Percentiles rank a stretch among this genome's conserved stretches.
Conservation (phyloP, 2,329 filamentous ascomycete species). For the Fusarium pseudocircinatum region DNA sequence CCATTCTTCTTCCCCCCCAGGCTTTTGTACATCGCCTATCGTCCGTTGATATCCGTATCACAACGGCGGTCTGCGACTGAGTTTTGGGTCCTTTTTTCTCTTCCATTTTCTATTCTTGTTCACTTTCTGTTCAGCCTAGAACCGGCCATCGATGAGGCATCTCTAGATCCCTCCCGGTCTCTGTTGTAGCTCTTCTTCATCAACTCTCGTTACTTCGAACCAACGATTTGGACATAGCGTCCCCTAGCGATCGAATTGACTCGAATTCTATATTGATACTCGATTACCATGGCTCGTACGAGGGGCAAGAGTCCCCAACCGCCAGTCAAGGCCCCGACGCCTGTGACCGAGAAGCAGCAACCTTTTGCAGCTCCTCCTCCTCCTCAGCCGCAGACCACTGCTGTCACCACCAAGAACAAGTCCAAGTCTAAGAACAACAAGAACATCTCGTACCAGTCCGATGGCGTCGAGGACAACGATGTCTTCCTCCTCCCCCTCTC, state of each 20-base stretch:
- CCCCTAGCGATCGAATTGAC: constrained; percentile 26
- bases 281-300: constrained; percentile 49
- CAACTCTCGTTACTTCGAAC: constrained; percentile 16
- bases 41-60: constrained; percentile 21
- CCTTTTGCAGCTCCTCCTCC: constrained; percentile 21
- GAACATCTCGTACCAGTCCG: constrained; percentile 73
- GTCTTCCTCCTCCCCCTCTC: constrained; percentile 85
- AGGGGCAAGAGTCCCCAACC: constrained; percentile 52
- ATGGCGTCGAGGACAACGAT: constrained; percentile 88
- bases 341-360: constrained; percentile 37
- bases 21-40: constrained; percentile 21
- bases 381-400: constrained; percentile 17
- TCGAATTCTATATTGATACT: constrained; percentile 26
- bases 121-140: constrained; percentile 14
- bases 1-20: constrained; percentile 1
- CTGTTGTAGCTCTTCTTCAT: constrained; percentile 32
- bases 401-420: constrained; percentile 13
- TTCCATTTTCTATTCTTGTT: constrained; percentile 22
- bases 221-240: constrained; percentile 18
- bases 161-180: constrained; percentile 32
- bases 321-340: constrained; percentile 39
- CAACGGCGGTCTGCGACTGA: constrained; percentile 32
- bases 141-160: constrained; percentile 36
- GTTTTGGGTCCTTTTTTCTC: constrained; percentile 26
- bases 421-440: constrained; percentile 44